A percentile compares a stretch with the other conserved stretches of the same genome.
These are phyloP conservation scores for Exophiala oligosperma DNA, from an alignment of 2,329 filamentous ascomycete genomes.

Conservation along the genomic window DNA sequence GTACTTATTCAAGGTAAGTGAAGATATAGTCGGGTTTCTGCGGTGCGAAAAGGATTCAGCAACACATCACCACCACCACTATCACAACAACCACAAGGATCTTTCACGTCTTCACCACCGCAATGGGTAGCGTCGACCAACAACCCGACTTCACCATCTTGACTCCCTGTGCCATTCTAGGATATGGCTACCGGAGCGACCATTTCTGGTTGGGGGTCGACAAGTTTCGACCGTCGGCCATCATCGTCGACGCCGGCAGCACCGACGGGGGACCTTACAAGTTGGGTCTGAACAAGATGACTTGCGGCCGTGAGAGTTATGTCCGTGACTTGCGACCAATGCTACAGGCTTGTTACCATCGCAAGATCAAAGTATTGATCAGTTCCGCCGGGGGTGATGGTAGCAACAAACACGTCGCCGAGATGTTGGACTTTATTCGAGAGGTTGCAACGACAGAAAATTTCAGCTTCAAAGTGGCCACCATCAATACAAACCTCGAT, in stretches of 20 bases:
- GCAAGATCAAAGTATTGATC: slow-evolving; percentile 44
- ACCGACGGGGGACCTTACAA: slow-evolving; percentile 35
- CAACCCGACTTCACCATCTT: slow-evolving; percentile 1
- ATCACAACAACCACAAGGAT: neutral
- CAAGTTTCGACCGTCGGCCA: slow-evolving; percentile 42
- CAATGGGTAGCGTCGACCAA: neutral
- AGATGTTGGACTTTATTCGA: slow-evolving; percentile 42
- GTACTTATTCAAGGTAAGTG: too few relatives aligned
- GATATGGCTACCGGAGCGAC: neutral
- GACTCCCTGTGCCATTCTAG: slow-evolving; percentile 1
- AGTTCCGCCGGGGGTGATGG: slow-evolving; percentile 52
- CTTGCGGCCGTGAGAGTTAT: slow-evolving; percentile 43
- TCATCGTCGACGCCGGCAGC: slow-evolving; percentile 36
- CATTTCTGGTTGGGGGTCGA: slow-evolving; percentile 33
- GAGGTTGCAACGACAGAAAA: slow-evolving; percentile 35
- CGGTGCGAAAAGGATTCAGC: too few relatives aligned
- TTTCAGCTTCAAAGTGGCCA: slow-evolving; percentile 28
- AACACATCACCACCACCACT: too few relatives aligned
- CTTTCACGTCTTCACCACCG: too few relatives aligned
- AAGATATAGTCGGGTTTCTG: too few relatives aligned
- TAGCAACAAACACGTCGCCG: slow-evolving; percentile 44
- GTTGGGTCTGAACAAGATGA: slow-evolving; percentile 37
- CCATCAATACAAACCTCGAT: neutral
- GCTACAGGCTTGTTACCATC: slow-evolving; percentile 36
- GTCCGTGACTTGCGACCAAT: slow-evolving; percentile 44